These are phyloP conservation scores for Lyophyllum decastes DNA, from an alignment of 768 basidiomycete species.

Conservation along the genomic window DNA sequence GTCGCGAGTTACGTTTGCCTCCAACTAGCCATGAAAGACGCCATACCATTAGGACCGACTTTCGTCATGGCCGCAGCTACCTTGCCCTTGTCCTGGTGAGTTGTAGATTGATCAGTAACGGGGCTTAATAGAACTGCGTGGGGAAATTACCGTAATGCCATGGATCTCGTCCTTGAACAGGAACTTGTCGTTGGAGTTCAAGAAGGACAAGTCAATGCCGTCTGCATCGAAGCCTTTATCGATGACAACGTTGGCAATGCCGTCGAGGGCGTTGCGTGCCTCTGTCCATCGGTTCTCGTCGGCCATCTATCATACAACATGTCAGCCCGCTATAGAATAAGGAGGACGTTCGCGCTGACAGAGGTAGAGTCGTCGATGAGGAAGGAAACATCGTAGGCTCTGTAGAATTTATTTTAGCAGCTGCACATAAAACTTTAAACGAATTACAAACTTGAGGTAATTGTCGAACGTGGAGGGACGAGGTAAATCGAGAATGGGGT, in stretches of 20 bases:
- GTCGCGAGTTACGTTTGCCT: background rate
- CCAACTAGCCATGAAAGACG: background rate
- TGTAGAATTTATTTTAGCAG: background rate
- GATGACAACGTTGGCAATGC: slow-evolving; percentile 1
- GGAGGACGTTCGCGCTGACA: background rate
- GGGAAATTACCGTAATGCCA: background rate
- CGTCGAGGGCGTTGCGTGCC: slow-evolving; percentile 7
- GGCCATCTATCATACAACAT: slow-evolving; percentile 2
- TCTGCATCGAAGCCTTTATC: slow-evolving; percentile 5
- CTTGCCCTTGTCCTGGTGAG: slow-evolving; percentile 2
- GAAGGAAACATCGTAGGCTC: slow-evolving; percentile 8
- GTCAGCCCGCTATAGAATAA: background rate
- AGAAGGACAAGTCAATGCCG: slow-evolving; percentile 8
- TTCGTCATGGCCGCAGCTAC: background rate
- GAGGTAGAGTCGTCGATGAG: slow-evolving; percentile 10
- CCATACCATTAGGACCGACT: background rate
- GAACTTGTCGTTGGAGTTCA: slow-evolving; percentile 5
- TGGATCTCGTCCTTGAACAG: background rate
- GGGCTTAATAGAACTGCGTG: background rate
- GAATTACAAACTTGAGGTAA: slow-evolving; percentile 8
- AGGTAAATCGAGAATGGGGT: slow-evolving; percentile 16
- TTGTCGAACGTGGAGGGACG: slow-evolving; percentile 13
- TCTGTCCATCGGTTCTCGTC: slow-evolving; percentile 7
- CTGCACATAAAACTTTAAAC: background rate
- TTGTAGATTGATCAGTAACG: background rate